phyloP scores from a whole-genome alignment of 345 rosid genomes.

The Arabidopsis arenosa region DNA sequence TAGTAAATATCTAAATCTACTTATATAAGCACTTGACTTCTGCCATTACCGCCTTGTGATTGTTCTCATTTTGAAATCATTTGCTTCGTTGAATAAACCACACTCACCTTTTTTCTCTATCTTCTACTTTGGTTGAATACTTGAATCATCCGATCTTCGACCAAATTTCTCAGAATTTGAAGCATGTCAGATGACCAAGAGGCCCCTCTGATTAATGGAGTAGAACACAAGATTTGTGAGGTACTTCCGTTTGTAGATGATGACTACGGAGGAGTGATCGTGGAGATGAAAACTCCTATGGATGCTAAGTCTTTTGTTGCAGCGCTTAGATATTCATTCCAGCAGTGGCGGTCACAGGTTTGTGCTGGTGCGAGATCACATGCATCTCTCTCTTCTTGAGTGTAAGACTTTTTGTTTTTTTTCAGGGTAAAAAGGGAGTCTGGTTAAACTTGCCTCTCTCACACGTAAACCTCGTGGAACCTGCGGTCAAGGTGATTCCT shows the following conservation, averaged over 20 bases:
- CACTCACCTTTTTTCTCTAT: neutral
- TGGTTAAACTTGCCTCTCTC: slow-evolving; percentile 79
- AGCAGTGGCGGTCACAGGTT: slow-evolving; percentile 65
- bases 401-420: neutral
- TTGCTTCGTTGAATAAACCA: slow-evolving; percentile 27
- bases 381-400: neutral
- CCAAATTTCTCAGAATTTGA: neutral
- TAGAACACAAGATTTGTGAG: slow-evolving; percentile 24
- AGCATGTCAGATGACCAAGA: slow-evolving; percentile 34
- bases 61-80: slow-evolving; percentile 32
- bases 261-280: slow-evolving; percentile 62
- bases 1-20: neutral
- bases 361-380: neutral
- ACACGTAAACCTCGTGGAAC: slow-evolving; percentile 69
- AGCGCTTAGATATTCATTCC: slow-evolving; percentile 52
- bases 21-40: neutral
- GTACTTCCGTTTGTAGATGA: slow-evolving; percentile 58
- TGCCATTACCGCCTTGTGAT: neutral
- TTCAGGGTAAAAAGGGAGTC: slow-evolving; percentile 76
- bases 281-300: slow-evolving; percentile 61
- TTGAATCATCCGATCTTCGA: slow-evolving; percentile 6
- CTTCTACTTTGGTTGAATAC: neutral
- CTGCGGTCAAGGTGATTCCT: slow-evolving; percentile 60
- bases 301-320: slow-evolving; percentile 50
- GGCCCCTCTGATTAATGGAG: slow-evolving; percentile 45